These are phyloP conservation scores for Cenococcum geophilum DNA, from an alignment of 495 filamentous ascomycete species.

Conservation along the genomic window DNA sequence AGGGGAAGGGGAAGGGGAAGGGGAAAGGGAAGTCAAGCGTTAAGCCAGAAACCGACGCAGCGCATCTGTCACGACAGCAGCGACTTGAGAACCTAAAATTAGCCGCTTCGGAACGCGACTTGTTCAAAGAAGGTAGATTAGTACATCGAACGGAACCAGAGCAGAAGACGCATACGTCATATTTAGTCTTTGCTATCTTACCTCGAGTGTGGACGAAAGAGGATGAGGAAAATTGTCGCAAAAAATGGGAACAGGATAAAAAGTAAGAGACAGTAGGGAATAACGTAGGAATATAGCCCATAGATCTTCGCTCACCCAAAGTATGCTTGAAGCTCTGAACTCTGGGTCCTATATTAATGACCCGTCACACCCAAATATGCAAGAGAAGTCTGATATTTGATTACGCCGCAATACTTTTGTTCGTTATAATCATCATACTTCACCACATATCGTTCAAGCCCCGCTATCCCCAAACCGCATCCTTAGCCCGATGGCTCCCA, in stretches of 20 bases:
- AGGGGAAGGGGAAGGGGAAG: not conserved
- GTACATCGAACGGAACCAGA: constrained; percentile 77
- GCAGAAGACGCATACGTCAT: constrained; percentile 90
- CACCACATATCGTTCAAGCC: not conserved
- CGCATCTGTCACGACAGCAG: constrained; percentile 20
- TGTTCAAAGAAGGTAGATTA: constrained; percentile 62
- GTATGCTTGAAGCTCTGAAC: no score
- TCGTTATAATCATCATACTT: not conserved
- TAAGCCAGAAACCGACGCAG: constrained; percentile 14
- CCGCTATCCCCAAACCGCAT: constrained; percentile 37
- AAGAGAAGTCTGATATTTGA: no score
- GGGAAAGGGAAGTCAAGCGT: constrained; percentile 18
- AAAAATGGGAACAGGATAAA: constrained; percentile 43
- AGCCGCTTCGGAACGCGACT: constrained; percentile 34
- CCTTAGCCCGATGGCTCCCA: constrained; percentile 33
- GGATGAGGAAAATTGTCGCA: constrained; percentile 64
- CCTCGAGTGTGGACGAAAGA: constrained; percentile 78
- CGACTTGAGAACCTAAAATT: constrained; percentile 32
- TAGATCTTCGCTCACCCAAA: no score
- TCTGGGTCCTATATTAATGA: no score
- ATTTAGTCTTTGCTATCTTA: constrained; percentile 87
- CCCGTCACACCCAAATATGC: no score
- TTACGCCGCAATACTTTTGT: no score
- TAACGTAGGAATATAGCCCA: no score
- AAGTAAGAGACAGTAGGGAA: no score